These are phyloP conservation scores for Aspergillus quadricinctus DNA, from an alignment of 2,329 filamentous ascomycete genomes.

Conservation along the genomic window DNA sequence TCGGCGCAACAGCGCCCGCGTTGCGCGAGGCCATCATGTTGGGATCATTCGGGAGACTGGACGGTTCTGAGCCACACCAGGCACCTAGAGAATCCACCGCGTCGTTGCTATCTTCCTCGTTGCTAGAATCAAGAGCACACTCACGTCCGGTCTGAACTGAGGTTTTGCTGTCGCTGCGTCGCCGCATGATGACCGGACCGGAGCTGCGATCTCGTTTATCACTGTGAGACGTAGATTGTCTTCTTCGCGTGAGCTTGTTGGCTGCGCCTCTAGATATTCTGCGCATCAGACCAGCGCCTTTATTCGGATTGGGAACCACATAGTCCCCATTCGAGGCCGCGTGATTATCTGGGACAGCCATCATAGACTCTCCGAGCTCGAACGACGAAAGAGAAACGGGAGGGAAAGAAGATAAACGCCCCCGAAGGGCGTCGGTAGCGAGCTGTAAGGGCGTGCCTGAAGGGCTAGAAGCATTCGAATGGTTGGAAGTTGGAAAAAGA, in stretches of 20 bases:
- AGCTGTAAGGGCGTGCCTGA: conserved; percentile 32
- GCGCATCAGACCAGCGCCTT: conserved; percentile 69
- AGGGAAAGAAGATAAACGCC: conserved; percentile 22
- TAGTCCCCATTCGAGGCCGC: conserved; percentile 53
- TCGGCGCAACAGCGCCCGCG: conserved; percentile 51
- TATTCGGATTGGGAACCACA: conserved; percentile 46
- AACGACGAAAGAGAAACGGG: conserved; percentile 51
- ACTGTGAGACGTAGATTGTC: conserved; percentile 72
- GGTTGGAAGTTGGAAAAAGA: conserved; percentile 20
- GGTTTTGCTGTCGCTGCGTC: conserved; percentile 84
- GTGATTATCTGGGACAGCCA: conserved; percentile 44
- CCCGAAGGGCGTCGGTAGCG: conserved; percentile 30
- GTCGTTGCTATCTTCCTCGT: conserved; percentile 41
- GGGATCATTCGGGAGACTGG: conserved; percentile 36
- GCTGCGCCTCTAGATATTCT: conserved; percentile 77
- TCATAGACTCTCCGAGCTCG: conserved; percentile 68
- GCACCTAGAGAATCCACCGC: conserved; percentile 41
- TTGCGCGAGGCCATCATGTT: conserved; percentile 30
- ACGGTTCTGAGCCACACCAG: conserved; percentile 39
- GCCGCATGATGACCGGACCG: conserved; percentile 80
- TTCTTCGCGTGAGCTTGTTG: conserved; percentile 63
- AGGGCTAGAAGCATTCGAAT: conserved; percentile 33
- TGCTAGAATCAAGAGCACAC: conserved; percentile 41
- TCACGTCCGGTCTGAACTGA: conserved; percentile 54
- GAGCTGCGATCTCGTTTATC: conserved; percentile 81